A percentile compares a stretch with the other conserved stretches of the same genome.
These are phyloP conservation scores for Phylloporus rhodoxanthus DNA, from an alignment of 768 basidiomycete genomes.

Conservation along the genomic window DNA sequence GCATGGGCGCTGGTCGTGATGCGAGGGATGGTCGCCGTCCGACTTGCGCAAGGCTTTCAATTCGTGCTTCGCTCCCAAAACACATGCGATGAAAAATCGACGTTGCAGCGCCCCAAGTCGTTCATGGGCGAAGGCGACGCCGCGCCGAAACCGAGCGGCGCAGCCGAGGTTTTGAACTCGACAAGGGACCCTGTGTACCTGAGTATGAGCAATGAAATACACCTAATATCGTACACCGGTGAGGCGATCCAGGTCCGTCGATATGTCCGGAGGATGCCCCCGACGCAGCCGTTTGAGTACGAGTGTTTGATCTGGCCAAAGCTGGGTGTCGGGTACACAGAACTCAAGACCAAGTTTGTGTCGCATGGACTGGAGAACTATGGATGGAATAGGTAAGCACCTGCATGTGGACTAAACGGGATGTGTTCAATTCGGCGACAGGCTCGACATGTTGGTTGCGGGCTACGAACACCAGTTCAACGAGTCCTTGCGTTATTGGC, in stretches of 20 bases:
- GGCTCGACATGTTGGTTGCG: constrained; percentile 79
- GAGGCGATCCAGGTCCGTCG: constrained; percentile 84
- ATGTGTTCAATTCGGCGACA: constrained; percentile 24
- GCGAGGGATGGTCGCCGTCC: constrained; percentile 89
- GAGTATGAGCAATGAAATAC: constrained; percentile 94
- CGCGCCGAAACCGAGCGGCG: constrained; percentile 52
- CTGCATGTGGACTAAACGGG: background rate
- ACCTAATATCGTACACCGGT: constrained; percentile 87
- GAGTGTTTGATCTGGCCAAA: constrained; percentile 93
- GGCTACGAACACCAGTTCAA: constrained; percentile 77
- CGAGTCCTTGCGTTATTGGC: constrained; percentile 86
- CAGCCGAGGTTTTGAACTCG: constrained; percentile 56
- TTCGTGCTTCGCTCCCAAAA: constrained; percentile 60
- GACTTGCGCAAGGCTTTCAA: constrained; percentile 92
- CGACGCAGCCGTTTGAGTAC: constrained; percentile 64
- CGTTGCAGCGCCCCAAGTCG: constrained; percentile 47
- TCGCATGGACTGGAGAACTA: constrained; percentile 79
- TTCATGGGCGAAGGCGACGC: constrained; percentile 52
- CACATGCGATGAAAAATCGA: constrained; percentile 29
- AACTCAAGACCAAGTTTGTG: constrained; percentile 65
- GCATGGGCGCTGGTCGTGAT: constrained; percentile 78
- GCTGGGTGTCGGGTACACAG: constrained; percentile 80
- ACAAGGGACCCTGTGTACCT: constrained; percentile 76
- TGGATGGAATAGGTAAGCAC: constrained; percentile 73
- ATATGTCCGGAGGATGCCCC: constrained; percentile 71